Percentiles rank a stretch among this genome's conserved stretches.
phyloP scores from a whole-genome alignment of 1,139 yeast genomes.

The Zygoascus sp. region DNA sequence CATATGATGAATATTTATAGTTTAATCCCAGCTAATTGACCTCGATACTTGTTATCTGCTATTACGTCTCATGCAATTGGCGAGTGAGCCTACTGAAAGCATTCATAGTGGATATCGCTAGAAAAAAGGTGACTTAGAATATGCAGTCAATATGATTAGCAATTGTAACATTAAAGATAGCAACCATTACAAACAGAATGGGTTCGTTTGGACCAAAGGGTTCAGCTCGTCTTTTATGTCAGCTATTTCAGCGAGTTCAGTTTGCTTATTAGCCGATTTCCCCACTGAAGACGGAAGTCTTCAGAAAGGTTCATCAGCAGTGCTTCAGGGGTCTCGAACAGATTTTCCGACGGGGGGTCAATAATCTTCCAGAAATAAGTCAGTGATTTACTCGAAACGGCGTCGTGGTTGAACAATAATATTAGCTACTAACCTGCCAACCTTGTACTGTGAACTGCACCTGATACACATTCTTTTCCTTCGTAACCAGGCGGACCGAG shows the following conservation, averaged over 20 bases:
- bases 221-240: background rate
- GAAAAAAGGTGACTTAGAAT: background rate
- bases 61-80: no score
- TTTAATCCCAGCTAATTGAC: no score
- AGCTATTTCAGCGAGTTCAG: conserved; percentile 17
- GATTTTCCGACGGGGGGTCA: conserved; percentile 10
- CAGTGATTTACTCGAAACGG: no score
- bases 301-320: conserved; percentile 42
- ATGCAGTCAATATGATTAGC: no score
- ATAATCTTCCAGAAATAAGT: no score
- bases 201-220: background rate
- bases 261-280: conserved; percentile 30
- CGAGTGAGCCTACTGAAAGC: no score
- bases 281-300: conserved; percentile 37
- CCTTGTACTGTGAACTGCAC: conserved; percentile 28
- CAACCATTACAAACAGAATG: background rate
- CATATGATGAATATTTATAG: background rate
- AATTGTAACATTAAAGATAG: no score
- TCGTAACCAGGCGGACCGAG: conserved; percentile 22
- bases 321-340: conserved; percentile 46
- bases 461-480: conserved; percentile 21
- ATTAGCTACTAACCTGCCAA: conserved; percentile 24
- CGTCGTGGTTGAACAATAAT: background rate
- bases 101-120: background rate
- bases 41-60: no score